phyloP scores from a whole-genome alignment of 2,329 filamentous ascomycete genomes.

The Bretziella fagacearum region DNA sequence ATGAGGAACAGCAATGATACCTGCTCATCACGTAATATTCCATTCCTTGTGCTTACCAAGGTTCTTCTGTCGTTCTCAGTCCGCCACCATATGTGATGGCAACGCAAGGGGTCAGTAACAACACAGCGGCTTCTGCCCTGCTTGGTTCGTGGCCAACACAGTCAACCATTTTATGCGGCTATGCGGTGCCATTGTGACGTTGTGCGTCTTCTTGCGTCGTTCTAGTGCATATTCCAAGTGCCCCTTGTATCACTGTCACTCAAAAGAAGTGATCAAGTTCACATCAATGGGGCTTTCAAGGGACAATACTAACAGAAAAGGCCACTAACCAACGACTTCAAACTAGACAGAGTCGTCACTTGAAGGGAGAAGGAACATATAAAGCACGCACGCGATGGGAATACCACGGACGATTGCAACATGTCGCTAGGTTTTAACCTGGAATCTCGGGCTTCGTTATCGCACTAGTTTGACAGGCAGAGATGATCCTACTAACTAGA shows the following conservation, averaged over 20 bases:
- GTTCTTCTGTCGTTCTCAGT: neutral
- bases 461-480: neutral
- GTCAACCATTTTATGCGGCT: neutral
- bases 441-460: neutral
- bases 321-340: no score
- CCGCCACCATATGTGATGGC: neutral
- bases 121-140: neutral
- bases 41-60: neutral
- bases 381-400: no score
- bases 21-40: neutral
- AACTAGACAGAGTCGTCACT: no score
- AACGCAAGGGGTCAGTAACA: neutral
- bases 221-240: no score
- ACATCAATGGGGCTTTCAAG: neutral
- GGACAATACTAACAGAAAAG: no score
- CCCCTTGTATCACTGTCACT: no score
- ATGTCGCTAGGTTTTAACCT: no score
- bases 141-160: neutral
- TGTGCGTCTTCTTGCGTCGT: neutral
- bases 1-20: neutral
- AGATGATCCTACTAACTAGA: neutral
- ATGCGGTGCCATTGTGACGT: neutral
- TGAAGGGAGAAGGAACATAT: no score
- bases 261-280: neutral
- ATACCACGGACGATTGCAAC: no score